Base-by-base conservation (phyloP, 306 rosid species). In the Rosa persica region DNA sequence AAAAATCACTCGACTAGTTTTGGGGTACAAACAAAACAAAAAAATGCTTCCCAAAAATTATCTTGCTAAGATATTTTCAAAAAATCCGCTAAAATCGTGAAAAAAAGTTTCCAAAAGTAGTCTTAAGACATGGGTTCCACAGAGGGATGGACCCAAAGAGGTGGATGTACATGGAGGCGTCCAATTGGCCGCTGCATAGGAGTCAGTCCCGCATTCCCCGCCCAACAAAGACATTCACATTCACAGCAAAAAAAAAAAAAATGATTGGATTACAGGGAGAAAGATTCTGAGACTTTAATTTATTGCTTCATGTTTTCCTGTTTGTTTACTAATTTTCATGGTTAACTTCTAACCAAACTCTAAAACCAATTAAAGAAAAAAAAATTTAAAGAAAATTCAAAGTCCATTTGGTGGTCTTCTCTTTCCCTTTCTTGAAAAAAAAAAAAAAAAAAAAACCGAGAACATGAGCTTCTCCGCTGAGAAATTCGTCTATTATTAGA, bases 401-500 rank as follows among this genome's bases (percentile, higher is more conserved):
- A 69, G 83, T 81, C 74, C 20, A 73, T 65, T 2, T 38, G 27
- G 76, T 36, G 38, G 66, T 39, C 6, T 34, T 68, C 27, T 4
- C 16, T 51, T 69, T 23, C 49, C 36, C 61, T 17, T 62, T 40
- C 22, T 25, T 78, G 67, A 57, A 80, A 81, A 49, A 67, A 70
- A 58, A 61, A 81, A 57, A 30, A 48, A 47, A 70, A 22, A 5
- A 30, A 3, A 8, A 60, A 58, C 65, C 9, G 34, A 38, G 34
- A 58, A 78, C 78, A 87, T 78, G 85, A 81, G 76, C 58, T 7
- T 19, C 70, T 36, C 25, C 20, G 67, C 80, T 23, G 86, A 82
- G 81, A 84, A 84, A 70, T 76, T 70, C 77, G 84, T 79, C 84
- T 83, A 81, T 71, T 83, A 79, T 71, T 83, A 82, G 81, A 42